phyloP scores from a whole-genome alignment of 2,329 filamentous ascomycete genomes.

The Zymoseptoria pseudotritici region DNA sequence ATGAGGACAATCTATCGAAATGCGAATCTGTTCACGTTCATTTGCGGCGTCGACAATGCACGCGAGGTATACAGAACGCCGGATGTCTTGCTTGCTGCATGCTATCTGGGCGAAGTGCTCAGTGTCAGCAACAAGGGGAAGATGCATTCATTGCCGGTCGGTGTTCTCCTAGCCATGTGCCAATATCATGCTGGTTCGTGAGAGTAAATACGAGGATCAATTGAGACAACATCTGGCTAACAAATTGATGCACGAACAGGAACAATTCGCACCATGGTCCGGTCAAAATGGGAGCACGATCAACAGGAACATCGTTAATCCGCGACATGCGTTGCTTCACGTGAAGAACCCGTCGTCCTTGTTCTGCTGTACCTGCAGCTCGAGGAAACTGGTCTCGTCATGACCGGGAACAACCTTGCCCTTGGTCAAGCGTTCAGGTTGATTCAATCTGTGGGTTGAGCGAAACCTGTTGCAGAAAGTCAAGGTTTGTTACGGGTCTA shows the following conservation, averaged over 20 bases:
- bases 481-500: background rate
- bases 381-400: conserved; percentile 28
- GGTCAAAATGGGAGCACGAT: too few relatives aligned
- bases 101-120: background rate
- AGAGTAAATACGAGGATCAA: background rate
- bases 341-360: conserved; percentile 15
- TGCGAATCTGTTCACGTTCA: background rate
- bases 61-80: background rate
- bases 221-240: background rate
- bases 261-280: too few relatives aligned
- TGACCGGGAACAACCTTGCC: conserved; percentile 31
- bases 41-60: background rate
- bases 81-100: background rate
- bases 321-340: conserved; percentile 2
- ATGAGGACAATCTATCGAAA: background rate
- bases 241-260: too few relatives aligned
- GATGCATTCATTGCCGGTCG: background rate
- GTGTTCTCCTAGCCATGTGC: background rate
- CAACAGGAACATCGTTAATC: background rate
- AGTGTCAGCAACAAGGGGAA: background rate
- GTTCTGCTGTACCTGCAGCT: conserved; percentile 9
- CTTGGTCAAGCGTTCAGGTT: conserved; percentile 24
- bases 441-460: conserved; percentile 29
- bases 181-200: background rate
- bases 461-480: conserved; percentile 19